Evolutionary conservation across 2,329 filamentous ascomycete species (phyloP), one percentile per base, ranked within the genome.

Genomic region (Cordyceps militaris): DNA sequence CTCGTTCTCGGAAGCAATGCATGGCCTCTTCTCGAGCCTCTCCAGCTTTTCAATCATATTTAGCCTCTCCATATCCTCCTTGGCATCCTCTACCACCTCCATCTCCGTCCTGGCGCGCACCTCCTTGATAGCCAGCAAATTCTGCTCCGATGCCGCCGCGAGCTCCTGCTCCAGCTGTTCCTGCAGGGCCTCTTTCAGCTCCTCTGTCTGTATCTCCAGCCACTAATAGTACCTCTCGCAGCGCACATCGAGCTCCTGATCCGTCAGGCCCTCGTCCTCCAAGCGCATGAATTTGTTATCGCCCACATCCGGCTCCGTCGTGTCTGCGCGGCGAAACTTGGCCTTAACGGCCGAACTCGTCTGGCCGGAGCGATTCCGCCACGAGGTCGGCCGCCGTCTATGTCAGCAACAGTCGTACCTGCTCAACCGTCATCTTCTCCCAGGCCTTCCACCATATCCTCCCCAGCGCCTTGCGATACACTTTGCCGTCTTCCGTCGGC

Each of bases 391-490:
- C 10, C n/a, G 14, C 7, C 24, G 21, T 3, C 28, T 48, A 52
- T 16, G 50, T 52, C 36, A 52, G 24, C 36, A 52, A 30, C 26
- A 52, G n/a, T 14, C 50, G 42, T 3, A 52, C 50, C 11, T 52
- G 23, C 24, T 52, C 50, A 13, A 42, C 36, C 23, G 66, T 38
- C 51, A 59, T 44, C 9, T 21, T 56, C 44, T 51, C 21, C 57
- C 57, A 59, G 4, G 26, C 52, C 38, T 16, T 19, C 5, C 26
- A 28, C 58, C 58, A 59, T 13, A 59, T 42, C 28, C 58, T 51
- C 8, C 58, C 58, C 11, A 56, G 23, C 11, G 58, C 58, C 42
- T 59, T 56, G 3, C 58, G 52, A 24, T 59, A 59, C 6, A 53
- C 42, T 11, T 52, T 56, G 19, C 21, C 40, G 30, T 57, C 53